Base-by-base conservation (phyloP, 176 grass and related monocot species). In the Thinopyrum elongatum region DNA sequence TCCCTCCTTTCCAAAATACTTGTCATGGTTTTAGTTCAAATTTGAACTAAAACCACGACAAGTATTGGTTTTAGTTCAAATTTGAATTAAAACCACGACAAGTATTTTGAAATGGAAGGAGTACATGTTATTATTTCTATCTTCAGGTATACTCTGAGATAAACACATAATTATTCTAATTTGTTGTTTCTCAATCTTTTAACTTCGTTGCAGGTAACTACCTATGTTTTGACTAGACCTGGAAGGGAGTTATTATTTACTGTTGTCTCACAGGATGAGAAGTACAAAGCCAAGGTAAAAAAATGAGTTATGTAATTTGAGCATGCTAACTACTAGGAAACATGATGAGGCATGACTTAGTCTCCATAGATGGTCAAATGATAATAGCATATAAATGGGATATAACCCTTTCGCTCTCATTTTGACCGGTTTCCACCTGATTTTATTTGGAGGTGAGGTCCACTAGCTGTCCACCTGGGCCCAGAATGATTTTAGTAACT, bases 241-340 rank as follows among this genome's bases (percentile, higher is more conserved):
- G 96, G 93, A 84, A 95, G 96, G 84, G 96, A 98, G 80, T 79
- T 98, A 19, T 71, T 98, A 41, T 98, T 95, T 74, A 98, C 96
- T 39, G 93, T 98, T 91, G 96, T 98, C 35, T 98, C 96, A 80
- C 88, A 84, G 49, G 96, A 95, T 79, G 96, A 98, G 64, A 98
- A 98, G 51, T 95, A 98, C 91, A 95, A 95, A 94, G 96, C 96
- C 11, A 98, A 98, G 96, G 96, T 98, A 89, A 72, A 66, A 66
- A 70, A 15, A 76, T 25, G 4, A 65, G 6, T 27, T 84, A 28
- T 46, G 74, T 79, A 57, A 53, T 74, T 26, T 21, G 66, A 74
- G 23, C 26, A 57, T 47, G 58, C 30, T 87, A 49, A 46, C 10
- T 5, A 58, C 21, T n/a, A 57, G 22, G 53, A 78, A 82, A 55